Evolutionary conservation across 805 yeast genomes (phyloP).

Genomic region (Cyberlindnera japonica): DNA sequence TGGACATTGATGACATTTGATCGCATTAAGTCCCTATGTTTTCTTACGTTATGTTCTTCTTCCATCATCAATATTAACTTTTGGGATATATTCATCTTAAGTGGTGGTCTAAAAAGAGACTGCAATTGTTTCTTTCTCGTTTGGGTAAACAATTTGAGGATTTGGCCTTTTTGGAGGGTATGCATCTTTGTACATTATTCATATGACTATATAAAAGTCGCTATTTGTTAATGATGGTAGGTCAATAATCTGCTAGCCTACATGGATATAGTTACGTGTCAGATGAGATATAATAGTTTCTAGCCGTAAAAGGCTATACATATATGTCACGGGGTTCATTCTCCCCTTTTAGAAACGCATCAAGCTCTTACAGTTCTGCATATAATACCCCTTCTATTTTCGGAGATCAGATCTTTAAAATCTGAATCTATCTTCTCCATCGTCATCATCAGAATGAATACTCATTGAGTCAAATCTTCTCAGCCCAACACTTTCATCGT

Average conservation of each 20-base stretch:
- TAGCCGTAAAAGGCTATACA: too few relatives aligned
- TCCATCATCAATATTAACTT: too few relatives aligned
- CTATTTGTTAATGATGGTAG: neutral
- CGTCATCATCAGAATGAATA: conserved; percentile 28
- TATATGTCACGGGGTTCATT: too few relatives aligned
- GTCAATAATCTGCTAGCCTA: neutral
- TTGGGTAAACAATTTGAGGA: too few relatives aligned
- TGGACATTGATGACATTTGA: conserved; percentile 94
- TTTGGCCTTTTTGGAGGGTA: neutral
- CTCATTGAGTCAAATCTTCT: conserved; percentile 63
- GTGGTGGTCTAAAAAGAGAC: too few relatives aligned
- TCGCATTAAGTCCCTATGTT: neutral
- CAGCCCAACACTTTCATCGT: conserved; percentile 48
- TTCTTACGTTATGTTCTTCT: neutral
- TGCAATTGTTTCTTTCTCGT: too few relatives aligned
- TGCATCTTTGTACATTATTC: neutral
- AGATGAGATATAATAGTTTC: too few relatives aligned
- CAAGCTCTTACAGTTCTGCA: too few relatives aligned
- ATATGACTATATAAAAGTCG: neutral
- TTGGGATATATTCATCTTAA: too few relatives aligned
- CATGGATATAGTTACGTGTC: neutral
- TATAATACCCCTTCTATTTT: neutral
- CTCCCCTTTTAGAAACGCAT: too few relatives aligned
- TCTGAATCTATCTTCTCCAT: conserved; percentile 34
- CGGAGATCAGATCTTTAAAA: conserved; percentile 15